Evolutionary conservation across 345 rosid species (phyloP).

Genomic region (Trapa bicornis): DNA sequence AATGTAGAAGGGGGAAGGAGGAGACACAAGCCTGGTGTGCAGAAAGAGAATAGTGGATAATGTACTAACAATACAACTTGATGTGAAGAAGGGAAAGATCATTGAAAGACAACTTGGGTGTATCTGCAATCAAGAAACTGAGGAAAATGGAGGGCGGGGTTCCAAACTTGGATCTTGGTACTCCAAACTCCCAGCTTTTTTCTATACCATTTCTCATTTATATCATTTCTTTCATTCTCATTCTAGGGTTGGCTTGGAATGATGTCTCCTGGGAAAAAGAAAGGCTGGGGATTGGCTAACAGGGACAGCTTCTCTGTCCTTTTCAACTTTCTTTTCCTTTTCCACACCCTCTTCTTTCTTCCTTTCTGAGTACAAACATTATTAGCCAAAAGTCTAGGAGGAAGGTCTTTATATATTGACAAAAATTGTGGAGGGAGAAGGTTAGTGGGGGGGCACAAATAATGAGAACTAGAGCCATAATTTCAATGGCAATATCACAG

Average conservation of each 20-base stretch:
- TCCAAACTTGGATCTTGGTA: neutral
- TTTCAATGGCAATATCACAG: no score
- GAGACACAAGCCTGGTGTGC: neutral
- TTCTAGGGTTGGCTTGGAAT: constrained; percentile 21
- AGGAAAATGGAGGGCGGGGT: constrained; percentile 2
- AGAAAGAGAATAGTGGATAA: constrained; percentile 13
- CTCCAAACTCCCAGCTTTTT: constrained; percentile 7
- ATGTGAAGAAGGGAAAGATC: constrained; percentile 7
- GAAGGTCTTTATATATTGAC: no score
- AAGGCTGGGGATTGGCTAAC: constrained; percentile 8
- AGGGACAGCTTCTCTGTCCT: constrained; percentile 35
- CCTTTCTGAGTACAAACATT: no score
- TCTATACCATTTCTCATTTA: neutral
- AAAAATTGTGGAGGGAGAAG: no score
- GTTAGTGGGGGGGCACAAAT: no score
- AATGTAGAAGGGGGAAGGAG: neutral
- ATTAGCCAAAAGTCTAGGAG: no score
- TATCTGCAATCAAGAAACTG: neutral
- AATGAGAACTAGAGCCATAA: no score
- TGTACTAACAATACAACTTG: constrained; percentile 6
- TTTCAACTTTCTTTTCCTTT: constrained; percentile 13
- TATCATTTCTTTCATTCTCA: constrained; percentile 16
- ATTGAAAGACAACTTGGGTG: constrained; percentile 1
- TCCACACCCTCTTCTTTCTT: no score
- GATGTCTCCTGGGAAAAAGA: neutral